Evolutionary conservation across 208 protist genomes (phyloP).

Genomic region (Trypanosoma platydactyli): DNA sequence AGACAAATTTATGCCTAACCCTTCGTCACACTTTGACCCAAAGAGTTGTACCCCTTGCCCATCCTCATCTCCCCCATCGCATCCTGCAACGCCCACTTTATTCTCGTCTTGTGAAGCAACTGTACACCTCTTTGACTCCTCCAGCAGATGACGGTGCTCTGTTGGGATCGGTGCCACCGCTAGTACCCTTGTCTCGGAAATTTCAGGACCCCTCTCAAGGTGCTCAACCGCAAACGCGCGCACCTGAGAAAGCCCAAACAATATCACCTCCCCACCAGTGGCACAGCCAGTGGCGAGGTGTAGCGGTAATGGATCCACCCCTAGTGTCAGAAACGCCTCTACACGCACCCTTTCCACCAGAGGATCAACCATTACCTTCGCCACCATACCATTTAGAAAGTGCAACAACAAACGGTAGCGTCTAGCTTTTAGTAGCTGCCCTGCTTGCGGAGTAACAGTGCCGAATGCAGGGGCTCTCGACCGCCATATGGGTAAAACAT

Average conservation of each 20-base stretch:
- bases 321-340: conserved; percentile 71
- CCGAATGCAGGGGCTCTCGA: conserved; percentile 63
- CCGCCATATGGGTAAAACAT: conserved; percentile 60
- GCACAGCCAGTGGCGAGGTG: conserved; percentile 26
- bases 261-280: conserved; percentile 24
- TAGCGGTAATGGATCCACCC: conserved; percentile 39
- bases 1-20: conserved; percentile 51
- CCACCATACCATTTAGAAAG: conserved; percentile 56
- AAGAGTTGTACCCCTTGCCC: conserved; percentile 35
- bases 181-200: conserved; percentile 13
- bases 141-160: conserved; percentile 3
- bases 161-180: conserved; percentile 15
- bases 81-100: neutral
- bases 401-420: conserved; percentile 68
- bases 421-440: conserved; percentile 39
- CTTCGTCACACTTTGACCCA: conserved; percentile 53
- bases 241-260: conserved; percentile 40
- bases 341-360: conserved; percentile 41
- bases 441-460: conserved; percentile 44
- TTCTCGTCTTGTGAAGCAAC: conserved; percentile 1
- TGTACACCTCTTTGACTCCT: neutral
- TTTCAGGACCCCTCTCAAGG: neutral
- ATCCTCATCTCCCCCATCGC: conserved; percentile 3
- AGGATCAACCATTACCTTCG: conserved; percentile 72
- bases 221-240: conserved; percentile 26